phyloP scores from a whole-genome alignment of 106 monocot genomes.

The Phalaenopsis equestris region DNA sequence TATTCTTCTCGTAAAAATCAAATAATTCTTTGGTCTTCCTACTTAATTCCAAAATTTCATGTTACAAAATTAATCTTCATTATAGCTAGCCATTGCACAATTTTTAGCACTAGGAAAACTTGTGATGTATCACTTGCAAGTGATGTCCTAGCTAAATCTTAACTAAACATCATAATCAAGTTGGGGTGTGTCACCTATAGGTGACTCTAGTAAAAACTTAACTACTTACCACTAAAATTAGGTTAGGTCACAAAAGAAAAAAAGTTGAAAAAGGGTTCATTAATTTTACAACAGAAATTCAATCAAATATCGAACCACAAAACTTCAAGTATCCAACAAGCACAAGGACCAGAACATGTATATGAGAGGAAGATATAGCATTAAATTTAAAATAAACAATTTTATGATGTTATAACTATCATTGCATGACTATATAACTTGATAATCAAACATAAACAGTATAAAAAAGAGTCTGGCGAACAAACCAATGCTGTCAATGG shows the following conservation, averaged over 20 bases:
- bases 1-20: not conserved
- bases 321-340: not conserved
- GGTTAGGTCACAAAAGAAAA: not conserved
- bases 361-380: not conserved
- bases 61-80: not conserved
- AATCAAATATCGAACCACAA: not conserved
- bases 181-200: no score
- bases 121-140: not conserved
- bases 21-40: not conserved
- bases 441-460: not conserved
- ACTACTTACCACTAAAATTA: not conserved
- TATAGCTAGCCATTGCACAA: not conserved
- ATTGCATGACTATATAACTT: not conserved
- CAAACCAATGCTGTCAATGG: conserved; percentile 61
- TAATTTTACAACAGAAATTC: not conserved
- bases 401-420: not conserved
- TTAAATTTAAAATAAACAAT: not conserved
- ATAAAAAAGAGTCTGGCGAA: not conserved
- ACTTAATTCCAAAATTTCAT: not conserved
- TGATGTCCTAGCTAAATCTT: not conserved
- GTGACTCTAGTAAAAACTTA: no score
- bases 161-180: no score
- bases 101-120: not conserved
- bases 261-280: not conserved
- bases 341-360: not conserved